These are phyloP conservation scores for Ogataea thermomethanolica DNA, from an alignment of 805 yeast genomes.

Conservation along the genomic window DNA sequence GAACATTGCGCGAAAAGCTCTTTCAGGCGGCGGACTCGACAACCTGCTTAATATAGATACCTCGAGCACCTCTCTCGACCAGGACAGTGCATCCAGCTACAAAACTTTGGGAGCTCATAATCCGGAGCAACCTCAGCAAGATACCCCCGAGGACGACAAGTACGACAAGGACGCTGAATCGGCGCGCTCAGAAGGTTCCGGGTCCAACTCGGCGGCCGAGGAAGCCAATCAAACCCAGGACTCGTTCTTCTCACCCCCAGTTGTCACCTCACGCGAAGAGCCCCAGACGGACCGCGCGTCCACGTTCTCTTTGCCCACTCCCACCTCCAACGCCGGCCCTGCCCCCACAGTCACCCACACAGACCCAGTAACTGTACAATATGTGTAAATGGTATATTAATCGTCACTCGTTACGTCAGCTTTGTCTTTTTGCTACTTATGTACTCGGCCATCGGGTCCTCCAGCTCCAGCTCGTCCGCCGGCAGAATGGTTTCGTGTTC, in stretches of 20 bases:
- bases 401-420: conserved; percentile 1
- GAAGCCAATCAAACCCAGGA: conserved; percentile 17
- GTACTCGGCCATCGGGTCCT: conserved; percentile 38
- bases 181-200: background rate
- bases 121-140: too few relatives aligned
- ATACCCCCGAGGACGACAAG: background rate
- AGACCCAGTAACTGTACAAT: conserved; percentile 5
- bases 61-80: conserved; percentile 13
- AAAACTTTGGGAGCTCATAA: too few relatives aligned
- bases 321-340: conserved; percentile 10
- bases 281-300: conserved; percentile 13
- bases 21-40: conserved; percentile 86
- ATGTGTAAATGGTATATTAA: background rate
- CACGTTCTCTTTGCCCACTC: conserved; percentile 23
- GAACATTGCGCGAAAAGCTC: conserved; percentile 77
- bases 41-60: conserved; percentile 29
- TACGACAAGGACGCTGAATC: background rate
- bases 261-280: conserved; percentile 15
- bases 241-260: conserved; percentile 22
- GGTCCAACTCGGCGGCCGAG: background rate
- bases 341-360: conserved; percentile 1
- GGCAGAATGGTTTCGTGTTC: conserved; percentile 8
- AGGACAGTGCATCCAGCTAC: background rate
- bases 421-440: conserved; percentile 14
- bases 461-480: conserved; percentile 12